Evolutionary conservation across 805 yeast species (phyloP).

Genomic region (Metschnikowia lunata): DNA sequence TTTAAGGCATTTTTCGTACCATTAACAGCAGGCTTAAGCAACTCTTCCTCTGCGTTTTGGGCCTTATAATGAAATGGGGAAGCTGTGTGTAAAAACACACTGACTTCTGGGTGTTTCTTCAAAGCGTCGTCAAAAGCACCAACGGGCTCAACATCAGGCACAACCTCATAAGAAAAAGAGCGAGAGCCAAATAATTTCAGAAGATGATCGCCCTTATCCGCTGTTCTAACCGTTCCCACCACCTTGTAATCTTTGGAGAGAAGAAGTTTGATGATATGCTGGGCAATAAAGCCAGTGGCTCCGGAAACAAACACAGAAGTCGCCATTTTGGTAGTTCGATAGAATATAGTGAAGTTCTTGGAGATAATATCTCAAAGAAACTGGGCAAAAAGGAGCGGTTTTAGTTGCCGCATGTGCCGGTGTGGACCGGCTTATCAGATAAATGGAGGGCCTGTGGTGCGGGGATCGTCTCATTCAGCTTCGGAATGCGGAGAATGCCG

Average conservation of each 20-base stretch:
- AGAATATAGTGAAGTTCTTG: too few species aligned
- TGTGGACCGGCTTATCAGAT: too few species aligned
- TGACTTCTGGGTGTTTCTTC: neutral
- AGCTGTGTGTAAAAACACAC: constrained; percentile 47
- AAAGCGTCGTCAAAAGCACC: constrained; percentile 43
- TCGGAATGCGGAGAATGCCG: too few species aligned
- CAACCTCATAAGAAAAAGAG: constrained; percentile 41
- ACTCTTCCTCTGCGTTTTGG: constrained; percentile 44
- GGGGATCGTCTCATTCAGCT: too few species aligned
- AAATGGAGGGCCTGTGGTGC: too few species aligned
- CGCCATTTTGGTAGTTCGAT: constrained; percentile 13
- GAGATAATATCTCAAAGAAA: too few species aligned
- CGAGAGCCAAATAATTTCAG: constrained; percentile 24
- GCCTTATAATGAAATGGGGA: constrained; percentile 50
- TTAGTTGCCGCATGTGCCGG: too few species aligned
- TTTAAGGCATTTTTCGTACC: constrained; percentile 15
- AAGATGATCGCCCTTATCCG: constrained; percentile 19
- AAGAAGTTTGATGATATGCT: constrained; percentile 19
- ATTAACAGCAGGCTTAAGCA: neutral
- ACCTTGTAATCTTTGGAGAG: constrained; percentile 19
- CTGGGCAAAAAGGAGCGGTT: too few species aligned
- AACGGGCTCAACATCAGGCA: constrained; percentile 42
- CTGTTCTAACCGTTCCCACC: constrained; percentile 29
- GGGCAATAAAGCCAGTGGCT: constrained; percentile 30
- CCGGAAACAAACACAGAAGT: constrained; percentile 31